phyloP scores from a whole-genome alignment of 1,139 yeast genomes.

The Pneumocystis jirovecii region DNA sequence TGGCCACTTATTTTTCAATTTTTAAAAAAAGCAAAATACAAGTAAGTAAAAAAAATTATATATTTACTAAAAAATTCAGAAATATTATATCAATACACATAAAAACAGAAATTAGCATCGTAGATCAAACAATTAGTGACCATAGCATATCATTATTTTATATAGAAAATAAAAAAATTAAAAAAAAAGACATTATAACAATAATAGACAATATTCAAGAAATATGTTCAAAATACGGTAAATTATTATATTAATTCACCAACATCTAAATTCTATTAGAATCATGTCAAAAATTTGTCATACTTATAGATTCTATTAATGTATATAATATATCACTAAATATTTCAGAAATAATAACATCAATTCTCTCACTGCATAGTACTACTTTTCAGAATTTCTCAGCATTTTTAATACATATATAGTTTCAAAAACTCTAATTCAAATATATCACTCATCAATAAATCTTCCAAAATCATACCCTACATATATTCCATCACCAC shows the following conservation, averaged over 20 bases:
- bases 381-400: not conserved
- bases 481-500: not conserved
- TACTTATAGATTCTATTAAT: not conserved
- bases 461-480: not conserved
- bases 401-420: not conserved
- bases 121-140: not conserved
- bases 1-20: not conserved
- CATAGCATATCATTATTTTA: not conserved
- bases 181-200: not conserved
- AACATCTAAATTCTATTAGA: not conserved
- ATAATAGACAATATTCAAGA: not conserved
- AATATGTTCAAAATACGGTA: not conserved
- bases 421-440: not conserved
- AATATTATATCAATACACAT: not conserved
- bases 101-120: not conserved
- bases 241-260: not conserved
- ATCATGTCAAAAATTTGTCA: not conserved
- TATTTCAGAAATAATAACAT: not conserved
- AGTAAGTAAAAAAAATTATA: not conserved
- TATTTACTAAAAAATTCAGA: not conserved
- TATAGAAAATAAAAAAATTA: not conserved
- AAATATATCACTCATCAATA: not conserved
- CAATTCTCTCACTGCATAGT: not conserved
- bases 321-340: not conserved
- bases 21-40: not conserved